Base-by-base conservation (phyloP, 176 grass and related monocot species). In the Aechmea fasciata region DNA sequence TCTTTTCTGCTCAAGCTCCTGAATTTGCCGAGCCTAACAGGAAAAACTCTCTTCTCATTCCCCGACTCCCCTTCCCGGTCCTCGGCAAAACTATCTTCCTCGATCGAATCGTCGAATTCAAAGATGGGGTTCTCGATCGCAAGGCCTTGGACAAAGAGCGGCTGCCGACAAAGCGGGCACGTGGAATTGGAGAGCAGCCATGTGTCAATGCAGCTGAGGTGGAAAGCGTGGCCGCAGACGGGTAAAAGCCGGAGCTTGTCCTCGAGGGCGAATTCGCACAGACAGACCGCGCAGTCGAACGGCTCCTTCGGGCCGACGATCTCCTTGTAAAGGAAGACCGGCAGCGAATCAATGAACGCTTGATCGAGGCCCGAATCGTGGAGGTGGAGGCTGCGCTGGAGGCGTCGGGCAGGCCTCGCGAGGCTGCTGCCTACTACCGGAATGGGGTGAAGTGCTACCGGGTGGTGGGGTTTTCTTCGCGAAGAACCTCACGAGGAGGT, bases 251-350 rank as follows among this genome's bases (percentile, higher is more conserved):
- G 85, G 80, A 96, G 85, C 12, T 87, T 90, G 79, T 96, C 92
- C 3, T 80, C 83, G 5, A 18, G 68, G 9, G 50, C 67, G 78
- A 96, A 91, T 72, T 89, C 92, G 26, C 51, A 71, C 24, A 96
- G 88, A 72, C 92, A 96, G 49, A 96, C 83, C 11, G 92, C 92
- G 80, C 92, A 96, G 76, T 96, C 92, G 68, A 96, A 96, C 15
- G 86, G 85, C 33, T 87, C 88, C 74, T 84, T 91, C 9, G 65
- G 49, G 11, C 72, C 88, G 19, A 87, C 74, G 0, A 96, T 87
- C 55, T 96, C 92, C 49, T 48, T 69, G 76, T 96, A 96, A 1
- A 87, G 70, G 78, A 96, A 91, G 55, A 88, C 81, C 20, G 92
- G 92, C 3, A 96, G 81, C 18, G 83, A 83, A 65, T 89, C 85